phyloP scores from a whole-genome alignment of 1,139 yeast genomes.

The Casaregolazyma lundiana region DNA sequence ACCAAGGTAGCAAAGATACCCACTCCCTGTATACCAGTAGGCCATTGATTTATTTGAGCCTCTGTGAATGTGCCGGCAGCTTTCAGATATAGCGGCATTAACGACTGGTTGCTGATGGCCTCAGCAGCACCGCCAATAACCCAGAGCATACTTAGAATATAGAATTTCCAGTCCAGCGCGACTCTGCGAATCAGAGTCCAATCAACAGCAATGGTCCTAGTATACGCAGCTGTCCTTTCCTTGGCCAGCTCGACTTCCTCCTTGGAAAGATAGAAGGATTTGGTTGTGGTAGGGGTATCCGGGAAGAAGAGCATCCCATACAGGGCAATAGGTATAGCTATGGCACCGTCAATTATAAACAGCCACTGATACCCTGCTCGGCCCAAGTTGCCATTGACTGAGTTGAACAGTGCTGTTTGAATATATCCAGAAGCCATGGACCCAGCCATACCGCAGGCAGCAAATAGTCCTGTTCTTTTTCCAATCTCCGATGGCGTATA shows the following conservation, averaged over 20 bases:
- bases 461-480: slow-evolving; percentile 57
- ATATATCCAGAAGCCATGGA: slow-evolving; percentile 58
- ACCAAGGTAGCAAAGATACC: slow-evolving; percentile 9
- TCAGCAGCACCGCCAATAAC: slow-evolving; percentile 6
- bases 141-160: slow-evolving; percentile 4
- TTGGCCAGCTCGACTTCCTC: slow-evolving; percentile 17
- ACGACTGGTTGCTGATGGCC: slow-evolving; percentile 5
- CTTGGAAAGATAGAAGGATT: slow-evolving; percentile 17
- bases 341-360: slow-evolving; percentile 60
- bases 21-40: slow-evolving; percentile 7
- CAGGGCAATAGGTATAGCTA: slow-evolving; percentile 57
- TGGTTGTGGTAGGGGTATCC: slow-evolving; percentile 51
- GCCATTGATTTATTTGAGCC: slow-evolving; percentile 9
- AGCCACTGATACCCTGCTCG: slow-evolving; percentile 70
- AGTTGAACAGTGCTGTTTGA: slow-evolving; percentile 54
- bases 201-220: neutral
- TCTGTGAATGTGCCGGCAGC: slow-evolving; percentile 5
- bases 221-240: neutral
- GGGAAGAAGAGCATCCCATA: slow-evolving; percentile 61
- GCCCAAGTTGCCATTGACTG: slow-evolving; percentile 45
- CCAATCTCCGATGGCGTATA: slow-evolving; percentile 56
- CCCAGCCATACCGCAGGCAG: slow-evolving; percentile 59
- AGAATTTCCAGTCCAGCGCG: slow-evolving; percentile 10
- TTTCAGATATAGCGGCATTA: slow-evolving; percentile 11
- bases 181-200: neutral